Conservation (phyloP, 768 basidiomycete genomes). For the Termitomyces sp. region DNA sequence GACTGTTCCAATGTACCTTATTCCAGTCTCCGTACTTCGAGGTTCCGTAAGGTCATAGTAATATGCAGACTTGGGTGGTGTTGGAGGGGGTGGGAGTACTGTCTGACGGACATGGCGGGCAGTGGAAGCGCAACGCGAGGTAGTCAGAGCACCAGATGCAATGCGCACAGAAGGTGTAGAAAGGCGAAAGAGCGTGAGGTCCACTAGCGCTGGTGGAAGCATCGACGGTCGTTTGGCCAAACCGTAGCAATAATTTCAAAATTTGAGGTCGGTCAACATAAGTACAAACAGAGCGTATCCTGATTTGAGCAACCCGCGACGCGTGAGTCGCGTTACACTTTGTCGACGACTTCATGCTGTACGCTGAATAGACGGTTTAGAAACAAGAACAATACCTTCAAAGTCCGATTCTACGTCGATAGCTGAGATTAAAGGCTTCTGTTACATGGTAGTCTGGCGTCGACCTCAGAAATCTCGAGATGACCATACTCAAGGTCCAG, state of each 20-base stretch:
- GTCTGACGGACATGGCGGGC: conserved; percentile 18
- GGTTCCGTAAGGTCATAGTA: not conserved
- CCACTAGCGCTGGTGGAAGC: conserved; percentile 24
- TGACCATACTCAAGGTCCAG: not conserved
- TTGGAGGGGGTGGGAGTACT: conserved; percentile 6
- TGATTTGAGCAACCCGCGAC: not conserved
- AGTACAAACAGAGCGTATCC: not conserved
- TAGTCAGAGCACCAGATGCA: not conserved
- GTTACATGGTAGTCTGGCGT: not conserved
- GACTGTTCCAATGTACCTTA: not conserved
- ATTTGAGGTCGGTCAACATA: not conserved
- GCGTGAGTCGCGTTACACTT: not conserved
- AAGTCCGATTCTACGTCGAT: not conserved
- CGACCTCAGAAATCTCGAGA: not conserved
- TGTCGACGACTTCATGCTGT: not conserved
- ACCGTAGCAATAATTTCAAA: not conserved
- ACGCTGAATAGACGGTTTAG: not conserved
- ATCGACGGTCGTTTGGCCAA: not conserved
- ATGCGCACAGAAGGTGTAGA: conserved; percentile 9
- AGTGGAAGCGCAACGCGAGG: conserved; percentile 5
- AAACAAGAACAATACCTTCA: not conserved
- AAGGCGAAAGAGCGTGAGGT: conserved; percentile 21
- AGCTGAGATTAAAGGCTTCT: not conserved
- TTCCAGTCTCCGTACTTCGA: not conserved
- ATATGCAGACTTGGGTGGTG: conserved; percentile 2